Conservation (phyloP, 2,329 filamentous ascomycete genomes). For the Sclerotinia spermophila region DNA sequence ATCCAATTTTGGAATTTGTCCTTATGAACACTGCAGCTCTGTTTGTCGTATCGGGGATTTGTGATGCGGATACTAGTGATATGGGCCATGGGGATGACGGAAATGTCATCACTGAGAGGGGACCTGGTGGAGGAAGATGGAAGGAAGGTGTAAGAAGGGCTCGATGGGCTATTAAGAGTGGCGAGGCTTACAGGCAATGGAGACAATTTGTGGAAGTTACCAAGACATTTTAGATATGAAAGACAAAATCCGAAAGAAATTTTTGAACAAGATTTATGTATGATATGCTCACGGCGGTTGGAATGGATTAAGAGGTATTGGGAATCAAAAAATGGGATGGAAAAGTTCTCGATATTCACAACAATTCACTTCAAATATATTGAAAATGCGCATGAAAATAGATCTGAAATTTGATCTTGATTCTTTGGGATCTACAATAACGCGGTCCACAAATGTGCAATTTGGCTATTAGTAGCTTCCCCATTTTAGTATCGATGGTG, state of each 20-base stretch:
- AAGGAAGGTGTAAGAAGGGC: slow-evolving; percentile 90
- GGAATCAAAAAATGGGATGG: not conserved
- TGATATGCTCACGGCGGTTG: not conserved
- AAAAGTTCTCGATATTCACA: not conserved
- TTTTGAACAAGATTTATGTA: not conserved
- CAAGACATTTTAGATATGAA: slow-evolving; percentile 28
- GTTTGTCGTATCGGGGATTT: slow-evolving; percentile 80
- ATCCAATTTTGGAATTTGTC: slow-evolving; percentile 90
- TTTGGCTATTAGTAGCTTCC: not conserved
- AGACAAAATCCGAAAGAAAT: not conserved
- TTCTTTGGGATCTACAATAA: not conserved
- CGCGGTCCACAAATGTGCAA: slow-evolving; percentile 3
- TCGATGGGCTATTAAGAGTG: slow-evolving; percentile 82
- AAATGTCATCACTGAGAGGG: slow-evolving; percentile 73
- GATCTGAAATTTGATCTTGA: not conserved
- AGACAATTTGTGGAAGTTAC: slow-evolving; percentile 76
- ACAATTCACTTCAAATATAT: not conserved
- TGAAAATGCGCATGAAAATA: not conserved
- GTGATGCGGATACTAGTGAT: slow-evolving; percentile 74
- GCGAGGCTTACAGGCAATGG: slow-evolving; percentile 81
- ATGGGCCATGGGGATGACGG: slow-evolving; percentile 81
- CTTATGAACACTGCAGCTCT: slow-evolving; percentile 90
- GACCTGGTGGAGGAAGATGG: slow-evolving; percentile 85
- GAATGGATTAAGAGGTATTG: not conserved
- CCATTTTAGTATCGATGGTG: not conserved